Evolutionary conservation across 2,329 filamentous ascomycete species (phyloP), one percentile per base, ranked within the genome.

Genomic region (Botrytis medusae): DNA sequence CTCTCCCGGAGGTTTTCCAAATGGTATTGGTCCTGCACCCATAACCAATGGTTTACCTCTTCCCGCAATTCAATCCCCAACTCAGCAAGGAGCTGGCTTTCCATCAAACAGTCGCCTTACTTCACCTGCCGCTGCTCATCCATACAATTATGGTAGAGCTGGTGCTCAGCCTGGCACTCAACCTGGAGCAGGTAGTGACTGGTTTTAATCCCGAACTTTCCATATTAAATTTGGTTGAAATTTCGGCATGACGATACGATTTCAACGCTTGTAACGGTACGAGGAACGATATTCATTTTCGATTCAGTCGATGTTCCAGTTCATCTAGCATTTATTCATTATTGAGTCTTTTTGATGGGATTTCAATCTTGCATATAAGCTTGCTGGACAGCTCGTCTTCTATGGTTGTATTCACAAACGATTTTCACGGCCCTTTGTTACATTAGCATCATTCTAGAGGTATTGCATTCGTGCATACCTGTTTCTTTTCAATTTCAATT

Each of bases 211-310:
- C 65, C 57, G 42, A 64, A 59, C 69, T 71, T 48, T 73, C 40
- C 25, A 71, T 37, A 71, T 46, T 34, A 59, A 65, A 63, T 59
- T 48, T 67, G 46, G 32, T 73, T 73, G 57, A 63, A 73, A 63
- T 74, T 74, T 74, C 74, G 77, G 77, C 76, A 81, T 73, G 80
- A 81, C 74, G 79, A 79, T 74, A 81, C 73, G 80, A 81, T 80
- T 77, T 77, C 77, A 78, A 80, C 79, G 78, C 76, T 77, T 81
- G 80, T 81, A 81, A 81, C 77, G 80, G 80, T 81, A 81, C 79
- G 78, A 79, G 76, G 73, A 76, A 80, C 73, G 78, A 80, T 76
- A 74, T 73, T 81, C 76, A 74, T 67, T 79, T 80, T 78, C 76
- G 74, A 77, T 73, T 73, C 77, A 72, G 72, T 76, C 73, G 77